Base-by-base conservation (phyloP, 2,329 filamentous ascomycete genomes). In the Alternaria sp. region DNA sequence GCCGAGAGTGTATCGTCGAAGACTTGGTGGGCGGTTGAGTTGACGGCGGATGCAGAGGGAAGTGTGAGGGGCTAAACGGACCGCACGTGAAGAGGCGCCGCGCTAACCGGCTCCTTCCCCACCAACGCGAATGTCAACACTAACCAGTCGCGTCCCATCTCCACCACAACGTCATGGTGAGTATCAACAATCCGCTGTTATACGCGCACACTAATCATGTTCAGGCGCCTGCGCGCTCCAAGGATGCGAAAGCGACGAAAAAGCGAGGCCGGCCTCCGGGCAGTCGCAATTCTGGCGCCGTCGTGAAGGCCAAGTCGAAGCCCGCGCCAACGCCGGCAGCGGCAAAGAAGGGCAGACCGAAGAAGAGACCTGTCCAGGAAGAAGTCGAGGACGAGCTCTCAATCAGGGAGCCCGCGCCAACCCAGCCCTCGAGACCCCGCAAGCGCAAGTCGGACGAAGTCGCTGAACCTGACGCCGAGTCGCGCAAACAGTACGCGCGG, bases 151-250 rank as follows among this genome's bases (percentile, higher is more conserved):
- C 69, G 66, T 67, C 59, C 52, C 64, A 51, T 54, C 57, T 57
- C 54, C 50, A 66, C 58, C 65, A 70, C 68, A 59, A 75, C 71
- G 68, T 71, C 65, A 78, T 78, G 76, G 76, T 77, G 69, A 64
- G 70, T 61, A 15, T 50, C 19, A 54, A 45, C 15, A 28, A n/a
- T 19, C 25, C 1, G 45, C 25, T 43, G 9, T 12, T 54, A 23
- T 17, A 9, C 4, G 8, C 21, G n/a, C 32, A 50, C 57, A 44
- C 68, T 76, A 52, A 77, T 44, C 17, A 0, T 3, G 13, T n/a
- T 4, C 19, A 76, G 75, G 74, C 75, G 62, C 73, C 70, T 25
- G 66, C 65, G 59, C 71, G 74, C 58, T 55, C 69, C 25, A 49
- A 57, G 15, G 57, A 59, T 1, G 59, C 55, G 8, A 65, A 62